Base-by-base conservation (phyloP, 768 basidiomycete species). In the Hydnomerulius pinastri region DNA sequence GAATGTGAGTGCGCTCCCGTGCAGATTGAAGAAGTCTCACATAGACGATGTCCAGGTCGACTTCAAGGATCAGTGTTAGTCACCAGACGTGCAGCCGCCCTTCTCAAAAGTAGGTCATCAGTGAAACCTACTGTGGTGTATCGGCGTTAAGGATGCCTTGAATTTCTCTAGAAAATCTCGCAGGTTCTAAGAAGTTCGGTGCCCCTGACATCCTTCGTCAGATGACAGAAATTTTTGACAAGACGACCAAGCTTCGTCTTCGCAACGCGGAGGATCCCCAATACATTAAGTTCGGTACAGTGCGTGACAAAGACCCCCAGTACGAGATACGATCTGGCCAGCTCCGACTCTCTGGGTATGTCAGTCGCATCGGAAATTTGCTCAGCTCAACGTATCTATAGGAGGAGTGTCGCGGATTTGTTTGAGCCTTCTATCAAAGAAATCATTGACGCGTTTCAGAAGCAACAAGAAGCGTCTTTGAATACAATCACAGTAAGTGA, bases 351-450 rank as follows among this genome's bases (percentile, higher is more conserved):
- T 51, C 66, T 6, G 74, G 73, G 76, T 71, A 43, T 3, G 67
- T 54, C 8, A 1, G 21, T 10, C 9, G 39, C 18, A 28, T 10
- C 15, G n/a, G 4, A 11, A 9, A 21, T 4, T 11, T 4, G 25
- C 1, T 18, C 18, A 7, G 6, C 53, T 35, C n/a, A 53, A 21
- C 4, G 13, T 35, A 39, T 7, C 24, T 43, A 9, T 38, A 78
- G 77, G 17, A 54, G 56, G n/a, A 59, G 69, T n/a, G 69, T 80
- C 18, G 68, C 65, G 15, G 58, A 63, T 0, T 71, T 77, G 37
- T 81, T 80, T 45, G 68, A 75, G 37, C 75, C 73, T 11, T 77
- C 77, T 0, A 60, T 77, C 5, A 43, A 64, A n/a, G 67, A 56
- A 10, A 73, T 72, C 24, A 62, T 67, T 4, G 66, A 69, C 9